Evolutionary conservation across 495 filamentous ascomycete genomes (phyloP).

Genomic region (Barbatosphaeria neglecta): DNA sequence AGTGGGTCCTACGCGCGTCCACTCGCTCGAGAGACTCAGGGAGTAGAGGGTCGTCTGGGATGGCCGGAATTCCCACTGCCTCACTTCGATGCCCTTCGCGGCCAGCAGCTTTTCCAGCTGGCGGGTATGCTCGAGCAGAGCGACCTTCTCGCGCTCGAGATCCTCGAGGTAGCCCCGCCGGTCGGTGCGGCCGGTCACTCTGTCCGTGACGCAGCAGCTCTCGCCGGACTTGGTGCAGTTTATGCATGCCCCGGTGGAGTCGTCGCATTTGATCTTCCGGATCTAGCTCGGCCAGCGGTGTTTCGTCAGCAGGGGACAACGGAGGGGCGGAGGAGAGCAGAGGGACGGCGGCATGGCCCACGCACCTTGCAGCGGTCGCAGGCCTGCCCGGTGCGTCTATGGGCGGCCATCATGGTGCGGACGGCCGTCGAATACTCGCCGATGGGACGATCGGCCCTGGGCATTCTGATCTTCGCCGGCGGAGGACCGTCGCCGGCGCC

Average conservation of each 20-base stretch:
- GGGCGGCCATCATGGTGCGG: slow-evolving; percentile 49
- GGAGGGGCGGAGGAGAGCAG: not conserved
- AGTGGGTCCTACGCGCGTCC: slow-evolving; percentile 30
- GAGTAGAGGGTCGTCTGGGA: slow-evolving; percentile 2
- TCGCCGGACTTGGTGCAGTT: slow-evolving; percentile 60
- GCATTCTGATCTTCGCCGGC: slow-evolving; percentile 31
- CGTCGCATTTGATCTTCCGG: slow-evolving; percentile 78
- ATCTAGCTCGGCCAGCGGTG: slow-evolving; percentile 34
- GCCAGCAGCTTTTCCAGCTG: slow-evolving; percentile 38
- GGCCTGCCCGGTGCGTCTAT: slow-evolving; percentile 68
- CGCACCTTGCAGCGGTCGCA: slow-evolving; percentile 85
- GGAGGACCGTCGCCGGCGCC: slow-evolving; percentile 7
- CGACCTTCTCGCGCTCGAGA: slow-evolving; percentile 46
- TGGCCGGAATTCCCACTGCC: slow-evolving; percentile 20
- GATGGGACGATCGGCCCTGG: slow-evolving; percentile 34
- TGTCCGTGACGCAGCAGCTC: slow-evolving; percentile 72
- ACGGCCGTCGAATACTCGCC: slow-evolving; percentile 59
- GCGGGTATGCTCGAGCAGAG: slow-evolving; percentile 37
- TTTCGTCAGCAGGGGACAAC: not conserved
- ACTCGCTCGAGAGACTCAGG: slow-evolving; percentile 20
- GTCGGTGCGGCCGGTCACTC: slow-evolving; percentile 71
- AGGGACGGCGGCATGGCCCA: slow-evolving; percentile 4
- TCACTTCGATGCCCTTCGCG: slow-evolving; percentile 24
- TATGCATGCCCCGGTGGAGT: slow-evolving; percentile 56
- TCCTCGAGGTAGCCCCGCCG: slow-evolving; percentile 63